Base-by-base conservation (phyloP, 371 early-diverging fungal species). In the Mucor ambiguus region DNA sequence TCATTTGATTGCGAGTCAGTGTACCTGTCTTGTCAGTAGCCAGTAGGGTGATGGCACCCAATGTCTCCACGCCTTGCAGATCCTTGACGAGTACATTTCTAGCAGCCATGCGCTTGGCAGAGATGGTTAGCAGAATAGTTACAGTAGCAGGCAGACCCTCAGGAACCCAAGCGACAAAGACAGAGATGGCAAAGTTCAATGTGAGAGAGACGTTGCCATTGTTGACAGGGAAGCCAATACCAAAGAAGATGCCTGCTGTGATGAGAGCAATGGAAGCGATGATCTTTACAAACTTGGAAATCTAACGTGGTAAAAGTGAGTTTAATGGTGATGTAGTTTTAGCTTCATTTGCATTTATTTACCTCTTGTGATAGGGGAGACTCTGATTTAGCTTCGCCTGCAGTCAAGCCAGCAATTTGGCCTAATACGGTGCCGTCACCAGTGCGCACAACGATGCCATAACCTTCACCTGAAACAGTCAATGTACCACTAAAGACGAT, bases 11-110 rank as follows among this genome's bases (percentile, higher is more conserved):
- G 59, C 95, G 87, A 24, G 97, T 96, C 66, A 98, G 78, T 38
- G 98, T 97, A 63, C 98, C 97, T 0, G 97, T 96, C 80, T 98
- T 98, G 74, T 97, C 97, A 0, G 96, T 96, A 38, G 96, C 96
- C 60, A 98, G 82, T 14, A 95, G 80, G 20, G 98, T 97, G 54
- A 98, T 95, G 2, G 95, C 95, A 46, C 97, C 97, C 22, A 97
- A 87, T 16, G 97, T 96, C 71, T 98, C 97, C 20, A 98, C 96
- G 66, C 95, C 97, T 64, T 93, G 91, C 37, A 98, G 77, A 73
- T 97, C 95, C 73, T 96, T 98, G 67, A 97, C 97, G 18, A 98
- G 83, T 5, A 97, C 95, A 66, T 96, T 91, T 62, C 88, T 83
- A 11, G 76, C 61, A 0, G 96, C 92, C 94, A 98, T 94, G 63